Conservation (phyloP, 305 asterid species). For the Solanum aculeatissimum region DNA sequence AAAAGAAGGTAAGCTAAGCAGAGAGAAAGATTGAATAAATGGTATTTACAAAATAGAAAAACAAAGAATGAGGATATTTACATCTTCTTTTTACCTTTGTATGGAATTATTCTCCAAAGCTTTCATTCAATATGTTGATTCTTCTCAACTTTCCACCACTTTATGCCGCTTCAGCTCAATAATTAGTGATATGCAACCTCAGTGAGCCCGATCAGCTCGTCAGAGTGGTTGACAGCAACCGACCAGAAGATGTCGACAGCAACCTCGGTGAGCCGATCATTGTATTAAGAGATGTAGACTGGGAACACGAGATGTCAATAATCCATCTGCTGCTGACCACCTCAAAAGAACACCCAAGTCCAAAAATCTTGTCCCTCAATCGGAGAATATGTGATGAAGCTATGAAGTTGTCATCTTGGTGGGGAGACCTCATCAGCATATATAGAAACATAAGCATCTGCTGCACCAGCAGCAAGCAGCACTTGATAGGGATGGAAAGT, state of each 20-base stretch:
- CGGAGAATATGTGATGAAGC: neutral
- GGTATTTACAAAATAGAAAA: neutral
- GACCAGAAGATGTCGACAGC: neutral
- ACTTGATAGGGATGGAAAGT: slow-evolving; percentile 93
- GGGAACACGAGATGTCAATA: neutral
- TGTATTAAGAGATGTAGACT: neutral
- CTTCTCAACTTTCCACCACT: slow-evolving; percentile 16
- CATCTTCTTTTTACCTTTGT: slow-evolving; percentile 63
- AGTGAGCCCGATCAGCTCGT: neutral
- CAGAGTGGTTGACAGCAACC: neutral
- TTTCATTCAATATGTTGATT: slow-evolving; percentile 1
- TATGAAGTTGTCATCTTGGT: slow-evolving; percentile 26
- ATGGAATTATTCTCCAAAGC: slow-evolving; percentile 46
- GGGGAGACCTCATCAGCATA: slow-evolving; percentile 76
- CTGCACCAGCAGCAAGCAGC: slow-evolving; percentile 92
- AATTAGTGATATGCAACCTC: slow-evolving; percentile 11
- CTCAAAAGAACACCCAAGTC: neutral
- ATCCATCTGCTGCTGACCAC: neutral
- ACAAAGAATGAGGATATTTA: slow-evolving; percentile 33
- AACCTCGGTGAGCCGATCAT: neutral
- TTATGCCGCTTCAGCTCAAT: slow-evolving; percentile 19
- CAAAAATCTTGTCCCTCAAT: neutral
- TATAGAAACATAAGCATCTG: slow-evolving; percentile 90
- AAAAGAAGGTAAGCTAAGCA: neutral
- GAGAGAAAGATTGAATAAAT: neutral